Conservation (phyloP, 345 rosid genomes). For the Garcia nutans region DNA sequence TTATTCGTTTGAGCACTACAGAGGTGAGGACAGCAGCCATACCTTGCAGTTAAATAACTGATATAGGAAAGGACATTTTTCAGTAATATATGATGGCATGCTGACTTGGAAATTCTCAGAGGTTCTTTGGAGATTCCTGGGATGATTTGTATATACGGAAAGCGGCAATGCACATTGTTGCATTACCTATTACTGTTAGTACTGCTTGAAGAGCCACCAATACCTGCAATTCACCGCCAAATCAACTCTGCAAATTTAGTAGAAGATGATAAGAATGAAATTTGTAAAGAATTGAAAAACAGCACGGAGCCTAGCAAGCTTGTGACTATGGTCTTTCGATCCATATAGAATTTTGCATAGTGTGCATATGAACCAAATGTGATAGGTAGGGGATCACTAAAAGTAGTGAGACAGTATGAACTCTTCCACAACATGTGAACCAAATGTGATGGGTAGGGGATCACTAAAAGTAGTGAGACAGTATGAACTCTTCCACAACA, state of each 20-base stretch:
- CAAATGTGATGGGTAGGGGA: neutral
- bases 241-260: neutral
- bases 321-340: neutral
- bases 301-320: neutral
- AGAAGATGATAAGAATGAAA: neutral
- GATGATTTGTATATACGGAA: slow-evolving; percentile 61
- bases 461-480: neutral
- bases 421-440: too few species aligned
- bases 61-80: slow-evolving; percentile 5
- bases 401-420: neutral
- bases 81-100: neutral
- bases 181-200: slow-evolving; percentile 75
- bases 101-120: slow-evolving; percentile 27
- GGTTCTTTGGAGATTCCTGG: slow-evolving; percentile 45
- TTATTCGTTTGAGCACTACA: neutral
- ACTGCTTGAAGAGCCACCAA: slow-evolving; percentile 84
- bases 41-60: slow-evolving; percentile 15
- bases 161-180: slow-evolving; percentile 82
- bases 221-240: slow-evolving; percentile 39
- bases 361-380: neutral
- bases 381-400: neutral
- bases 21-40: neutral
- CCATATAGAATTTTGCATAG: neutral
- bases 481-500: neutral
- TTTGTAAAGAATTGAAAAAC: neutral